Base-by-base conservation (phyloP, 768 basidiomycete species). In the Kwoniella sp. region DNA sequence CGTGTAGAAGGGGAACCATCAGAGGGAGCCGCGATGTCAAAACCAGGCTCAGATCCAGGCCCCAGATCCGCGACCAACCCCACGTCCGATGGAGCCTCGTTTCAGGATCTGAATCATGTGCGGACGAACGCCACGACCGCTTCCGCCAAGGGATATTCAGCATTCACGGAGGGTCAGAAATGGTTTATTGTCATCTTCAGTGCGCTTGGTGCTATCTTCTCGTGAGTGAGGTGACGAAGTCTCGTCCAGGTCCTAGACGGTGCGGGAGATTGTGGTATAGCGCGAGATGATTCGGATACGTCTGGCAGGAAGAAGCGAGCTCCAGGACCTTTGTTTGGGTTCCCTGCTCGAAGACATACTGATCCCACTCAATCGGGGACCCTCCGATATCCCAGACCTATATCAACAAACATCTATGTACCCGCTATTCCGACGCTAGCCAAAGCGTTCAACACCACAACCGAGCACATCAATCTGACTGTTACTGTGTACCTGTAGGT, bases 381-480 rank as follows among this genome's bases (percentile, higher is more conserved):
- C 5, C 41, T 17, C 9, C 41, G 41, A 11, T 7, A n/a, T n/a
- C n/a, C n/a, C 20, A 65, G 56, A 56, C 65, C 59, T 0, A 66
- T 62, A 22, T 67, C 66, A 88, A 89, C 89, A 2, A 90, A 87
- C 63, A 88, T 91, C 62, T 92, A 91, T 74, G 86, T 90, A 51
- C 90, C 90, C 12, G 90, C 87, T n/a, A 88, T 93, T 47, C 91
- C 91, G 0, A 83, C 85, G 0, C 80, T 93, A 25, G 84, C 87
- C 0, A 67, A 67, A 26, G 88, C 82, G 2, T 90, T 93, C 74
- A 75, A 87, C 71, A 86, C 86, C 59, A 86, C 88, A 0, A 84
- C 84, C 4, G 90, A 92, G 72, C 82, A 87, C 17, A 91, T 92
- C 48, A 92, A 92, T 75, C 74, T 93, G 53, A 90, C 90, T 9